phyloP scores from a whole-genome alignment of 2,329 filamentous ascomycete species.

The Beauveria australis region DNA sequence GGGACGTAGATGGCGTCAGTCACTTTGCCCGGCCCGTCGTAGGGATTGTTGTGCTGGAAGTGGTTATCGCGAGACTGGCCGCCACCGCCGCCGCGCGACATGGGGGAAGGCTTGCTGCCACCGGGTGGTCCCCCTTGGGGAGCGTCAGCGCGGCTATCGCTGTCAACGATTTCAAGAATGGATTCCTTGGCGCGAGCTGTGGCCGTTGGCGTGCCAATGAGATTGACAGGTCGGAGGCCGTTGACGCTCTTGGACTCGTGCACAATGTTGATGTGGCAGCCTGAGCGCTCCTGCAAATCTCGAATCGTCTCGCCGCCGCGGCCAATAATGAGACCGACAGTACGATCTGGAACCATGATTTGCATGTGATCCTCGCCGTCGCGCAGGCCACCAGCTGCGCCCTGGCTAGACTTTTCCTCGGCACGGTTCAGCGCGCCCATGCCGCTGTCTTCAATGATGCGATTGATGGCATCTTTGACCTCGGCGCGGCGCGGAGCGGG shows the following conservation, averaged over 20 bases:
- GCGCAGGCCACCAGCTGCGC: conserved; percentile 41
- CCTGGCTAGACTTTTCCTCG: conserved; percentile 32
- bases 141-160: conserved; percentile 60
- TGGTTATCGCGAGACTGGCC: conserved; percentile 16
- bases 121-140: conserved; percentile 25
- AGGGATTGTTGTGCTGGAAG: conserved; percentile 28
- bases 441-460: conserved; percentile 73
- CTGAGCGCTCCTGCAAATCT: conserved; percentile 82
- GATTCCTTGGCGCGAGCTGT: conserved; percentile 74
- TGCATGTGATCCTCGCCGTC: conserved; percentile 81
- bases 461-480: conserved; percentile 75
- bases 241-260: conserved; percentile 90
- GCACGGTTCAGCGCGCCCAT: conserved; percentile 40
- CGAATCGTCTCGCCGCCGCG: conserved; percentile 87
- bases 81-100: background rate
- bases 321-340: conserved; percentile 89
- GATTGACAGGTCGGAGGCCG: conserved; percentile 79
- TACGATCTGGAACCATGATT: conserved; percentile 91
- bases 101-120: conserved; percentile 17
- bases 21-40: conserved; percentile 54
- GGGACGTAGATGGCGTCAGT: conserved; percentile 80
- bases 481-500: conserved; percentile 61
- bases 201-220: conserved; percentile 71
- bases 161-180: conserved; percentile 91
- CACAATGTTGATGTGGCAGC: conserved; percentile 94